Base-by-base conservation (phyloP, 1,139 yeast genomes). In the Lodderomyces beijingensis region DNA sequence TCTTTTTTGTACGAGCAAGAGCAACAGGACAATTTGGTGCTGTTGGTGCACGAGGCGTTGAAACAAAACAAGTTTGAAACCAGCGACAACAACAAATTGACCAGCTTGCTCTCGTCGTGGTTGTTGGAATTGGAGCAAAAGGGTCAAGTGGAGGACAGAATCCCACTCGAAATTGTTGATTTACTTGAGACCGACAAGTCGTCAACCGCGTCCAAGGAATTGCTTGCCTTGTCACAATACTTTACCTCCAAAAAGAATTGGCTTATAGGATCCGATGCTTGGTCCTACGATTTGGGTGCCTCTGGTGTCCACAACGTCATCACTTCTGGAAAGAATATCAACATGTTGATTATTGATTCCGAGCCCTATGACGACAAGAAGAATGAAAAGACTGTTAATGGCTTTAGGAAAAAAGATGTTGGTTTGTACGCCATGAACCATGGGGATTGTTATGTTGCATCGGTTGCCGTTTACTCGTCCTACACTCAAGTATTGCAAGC, bases 371-470 rank as follows among this genome's bases (percentile, higher is more conserved):
- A 71, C 15, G 66, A 66, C 32, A 60, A 57, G 46, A 60, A 56
- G 47, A 28, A 29, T 13, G 36, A 30, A 3, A 44, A 50, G 28
- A 46, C 55, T 34, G 44, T 57, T 33, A 48, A 59, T 33, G 62
- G 65, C 6, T 59, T 63, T 50, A 78, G 95, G 51, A 89, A 91
- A 69, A 89, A 89, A 63, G 96, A 91, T 55, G 79, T 89, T 45
- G 98, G 97, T 39, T 67, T 89, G 35, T 91, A 87, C 54, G 96
- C 96, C 33, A 86, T 89, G 96, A 87, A 87, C 61, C 87, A 83
- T 50, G 94, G 95, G 40, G 77, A 80, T 39, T 81, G 85, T 33
- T 89, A 88, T 51, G 96, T 89, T 44, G 96, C 97, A 5, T 87
- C 96, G 13, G 91, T 88, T 33, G 97, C 97, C 16, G 82, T 89